Percentiles rank a stretch among this genome's conserved stretches.
Evolutionary conservation across 257 asterid genomes (phyloP).

Genomic region (Nicotiana knightiana): DNA sequence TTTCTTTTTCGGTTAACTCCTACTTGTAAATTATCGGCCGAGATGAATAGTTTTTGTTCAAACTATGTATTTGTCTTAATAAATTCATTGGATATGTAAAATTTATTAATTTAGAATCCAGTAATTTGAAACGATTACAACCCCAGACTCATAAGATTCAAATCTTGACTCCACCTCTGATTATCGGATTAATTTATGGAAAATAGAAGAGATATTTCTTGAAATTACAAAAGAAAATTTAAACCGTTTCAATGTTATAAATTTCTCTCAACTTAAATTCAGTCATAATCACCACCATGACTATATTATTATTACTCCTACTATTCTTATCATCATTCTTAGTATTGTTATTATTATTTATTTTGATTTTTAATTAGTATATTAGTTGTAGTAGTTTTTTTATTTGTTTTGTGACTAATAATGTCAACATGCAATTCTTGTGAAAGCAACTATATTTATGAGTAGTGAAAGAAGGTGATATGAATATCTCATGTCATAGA

Average conservation of each 20-base stretch:
- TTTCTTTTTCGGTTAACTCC: neutral
- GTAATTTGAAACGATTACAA: too few relatives aligned
- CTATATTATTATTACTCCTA: neutral
- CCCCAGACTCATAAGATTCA: too few relatives aligned
- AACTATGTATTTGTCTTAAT: too few relatives aligned
- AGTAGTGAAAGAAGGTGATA: too few relatives aligned
- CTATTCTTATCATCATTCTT: too few relatives aligned
- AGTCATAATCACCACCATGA: neutral
- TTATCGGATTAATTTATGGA: neutral
- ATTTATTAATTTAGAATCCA: too few relatives aligned
- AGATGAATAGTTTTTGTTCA: too few relatives aligned
- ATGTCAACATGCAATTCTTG: slow-evolving; percentile 16
- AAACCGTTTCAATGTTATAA: neutral
- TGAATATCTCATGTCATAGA: slow-evolving; percentile 10
- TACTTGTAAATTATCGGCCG: neutral
- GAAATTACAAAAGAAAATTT: neutral
- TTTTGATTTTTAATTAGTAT: too few relatives aligned
- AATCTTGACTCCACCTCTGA: too few relatives aligned
- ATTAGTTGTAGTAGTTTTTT: neutral
- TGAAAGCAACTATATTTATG: slow-evolving; percentile 1
- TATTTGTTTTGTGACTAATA: slow-evolving; percentile 1
- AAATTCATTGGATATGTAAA: too few relatives aligned
- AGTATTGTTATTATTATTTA: neutral
- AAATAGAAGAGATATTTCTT: neutral
- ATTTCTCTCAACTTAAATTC: neutral